Evolutionary conservation across 2,329 filamentous ascomycete species (phyloP).

Genomic region (Beauveria caledonica): DNA sequence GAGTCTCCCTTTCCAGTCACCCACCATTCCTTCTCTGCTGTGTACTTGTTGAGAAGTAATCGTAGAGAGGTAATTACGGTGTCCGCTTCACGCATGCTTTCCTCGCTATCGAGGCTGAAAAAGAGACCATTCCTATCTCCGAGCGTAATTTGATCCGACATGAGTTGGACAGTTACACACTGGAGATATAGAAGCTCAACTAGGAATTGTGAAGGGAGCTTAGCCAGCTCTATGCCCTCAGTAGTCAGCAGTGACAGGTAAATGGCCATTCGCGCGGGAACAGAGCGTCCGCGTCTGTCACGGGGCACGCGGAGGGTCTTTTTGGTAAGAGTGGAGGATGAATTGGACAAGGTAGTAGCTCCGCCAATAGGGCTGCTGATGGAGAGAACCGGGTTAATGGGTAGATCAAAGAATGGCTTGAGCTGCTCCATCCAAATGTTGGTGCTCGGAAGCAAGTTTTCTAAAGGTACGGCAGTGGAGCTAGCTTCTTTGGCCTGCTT

Average conservation of each 20-base stretch:
- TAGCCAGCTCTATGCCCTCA: slow-evolving; percentile 29
- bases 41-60: slow-evolving; percentile 26
- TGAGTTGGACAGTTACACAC: slow-evolving; percentile 41
- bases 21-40: slow-evolving; percentile 31
- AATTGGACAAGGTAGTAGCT: slow-evolving; percentile 54
- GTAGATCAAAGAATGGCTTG: slow-evolving; percentile 39
- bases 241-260: slow-evolving; percentile 56
- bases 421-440: slow-evolving; percentile 60
- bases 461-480: slow-evolving; percentile 20
- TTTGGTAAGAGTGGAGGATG: slow-evolving; percentile 15
- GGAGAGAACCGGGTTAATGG: slow-evolving; percentile 56
- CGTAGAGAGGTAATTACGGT: slow-evolving; percentile 34
- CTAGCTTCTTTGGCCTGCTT: slow-evolving; percentile 35
- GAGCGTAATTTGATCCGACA: slow-evolving; percentile 45
- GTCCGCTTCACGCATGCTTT: slow-evolving; percentile 32
- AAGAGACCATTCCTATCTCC: slow-evolving; percentile 39
- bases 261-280: slow-evolving; percentile 66
- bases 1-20: slow-evolving; percentile 24
- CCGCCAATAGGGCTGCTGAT: slow-evolving; percentile 68
- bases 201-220: slow-evolving; percentile 33
- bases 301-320: slow-evolving; percentile 31
- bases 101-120: slow-evolving; percentile 28
- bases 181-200: slow-evolving; percentile 45
- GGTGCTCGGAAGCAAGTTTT: slow-evolving; percentile 54
- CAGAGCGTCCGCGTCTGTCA: slow-evolving; percentile 62